Evolutionary conservation across 2,329 filamentous ascomycete genomes (phyloP).

Genomic region (Fusarium mexicanum): DNA sequence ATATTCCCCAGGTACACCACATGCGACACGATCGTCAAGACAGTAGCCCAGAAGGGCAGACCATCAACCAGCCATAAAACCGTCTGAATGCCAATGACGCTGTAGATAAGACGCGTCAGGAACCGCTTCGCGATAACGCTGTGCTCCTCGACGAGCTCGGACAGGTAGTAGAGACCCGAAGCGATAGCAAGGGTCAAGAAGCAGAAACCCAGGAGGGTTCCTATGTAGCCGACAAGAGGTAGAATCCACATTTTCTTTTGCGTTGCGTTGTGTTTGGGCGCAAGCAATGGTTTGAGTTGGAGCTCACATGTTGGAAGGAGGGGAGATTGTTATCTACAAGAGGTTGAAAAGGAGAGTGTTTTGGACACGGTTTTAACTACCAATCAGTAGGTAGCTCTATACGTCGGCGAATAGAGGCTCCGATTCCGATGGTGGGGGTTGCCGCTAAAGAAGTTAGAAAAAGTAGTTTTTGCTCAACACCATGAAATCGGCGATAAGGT

Average conservation of each 20-base stretch:
- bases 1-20: slow-evolving; percentile 90
- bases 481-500: slow-evolving; percentile 21
- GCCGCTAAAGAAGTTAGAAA: slow-evolving; percentile 21
- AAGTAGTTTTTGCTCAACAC: slow-evolving; percentile 36
- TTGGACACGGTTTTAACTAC: slow-evolving; percentile 39
- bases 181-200: slow-evolving; percentile 97
- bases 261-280: slow-evolving; percentile 19
- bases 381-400: slow-evolving; percentile 32
- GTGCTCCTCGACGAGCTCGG: slow-evolving; percentile 97
- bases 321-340: slow-evolving; percentile 8
- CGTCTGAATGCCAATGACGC: slow-evolving; percentile 77
- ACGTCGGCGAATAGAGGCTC: neutral
- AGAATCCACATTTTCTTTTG: slow-evolving; percentile 91
- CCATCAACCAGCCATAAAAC: slow-evolving; percentile 82
- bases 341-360: slow-evolving; percentile 14
- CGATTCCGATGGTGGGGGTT: neutral
- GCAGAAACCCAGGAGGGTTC: slow-evolving; percentile 86
- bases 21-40: slow-evolving; percentile 83
- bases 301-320: slow-evolving; percentile 38
- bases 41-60: slow-evolving; percentile 80
- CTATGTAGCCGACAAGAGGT: slow-evolving; percentile 88
- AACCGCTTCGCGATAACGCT: slow-evolving; percentile 90
- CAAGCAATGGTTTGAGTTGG: slow-evolving; percentile 21
- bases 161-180: slow-evolving; percentile 98
- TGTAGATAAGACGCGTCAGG: slow-evolving; percentile 86